Conservation (phyloP, 306 rosid species). For the Prunus fruticosa region DNA sequence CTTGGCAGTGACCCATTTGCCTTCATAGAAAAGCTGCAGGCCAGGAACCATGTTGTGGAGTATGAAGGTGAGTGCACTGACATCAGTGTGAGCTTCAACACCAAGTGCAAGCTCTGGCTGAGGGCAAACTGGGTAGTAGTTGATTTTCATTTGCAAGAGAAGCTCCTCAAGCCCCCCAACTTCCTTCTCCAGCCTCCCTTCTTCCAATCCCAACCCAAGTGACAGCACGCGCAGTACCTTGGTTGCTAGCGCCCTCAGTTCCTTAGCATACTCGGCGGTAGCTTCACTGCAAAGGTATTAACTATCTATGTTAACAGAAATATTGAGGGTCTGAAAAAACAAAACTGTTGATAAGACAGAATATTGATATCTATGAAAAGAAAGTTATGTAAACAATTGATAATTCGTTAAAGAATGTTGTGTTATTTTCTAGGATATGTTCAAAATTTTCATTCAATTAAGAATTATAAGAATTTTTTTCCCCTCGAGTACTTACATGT, state of each 20-base stretch:
- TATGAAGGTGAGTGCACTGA: constrained; percentile 76
- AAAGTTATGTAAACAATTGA: too few species aligned
- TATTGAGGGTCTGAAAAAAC: too few species aligned
- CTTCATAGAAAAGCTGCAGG: constrained; percentile 64
- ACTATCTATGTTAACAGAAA: neutral
- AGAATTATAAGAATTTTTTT: neutral
- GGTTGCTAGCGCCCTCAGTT: constrained; percentile 52
- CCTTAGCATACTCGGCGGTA: constrained; percentile 62
- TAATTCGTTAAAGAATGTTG: too few species aligned
- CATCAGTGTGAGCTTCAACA: constrained; percentile 84
- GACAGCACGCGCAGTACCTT: constrained; percentile 50
- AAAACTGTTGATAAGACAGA: neutral
- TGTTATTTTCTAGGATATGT: neutral
- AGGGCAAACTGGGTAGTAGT: constrained; percentile 83
- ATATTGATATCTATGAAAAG: neutral
- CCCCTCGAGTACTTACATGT: constrained; percentile 35
- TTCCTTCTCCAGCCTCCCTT: constrained; percentile 70
- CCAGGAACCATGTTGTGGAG: constrained; percentile 95
- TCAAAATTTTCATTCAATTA: neutral
- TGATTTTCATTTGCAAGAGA: constrained; percentile 74
- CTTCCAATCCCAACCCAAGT: constrained; percentile 65
- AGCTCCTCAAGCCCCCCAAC: constrained; percentile 83
- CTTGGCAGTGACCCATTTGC: constrained; percentile 73
- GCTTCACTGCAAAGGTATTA: constrained; percentile 40
- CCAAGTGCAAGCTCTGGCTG: constrained; percentile 88